phyloP scores from a whole-genome alignment of 148 eudicot species.

The Heliamphora exappendiculata region DNA sequence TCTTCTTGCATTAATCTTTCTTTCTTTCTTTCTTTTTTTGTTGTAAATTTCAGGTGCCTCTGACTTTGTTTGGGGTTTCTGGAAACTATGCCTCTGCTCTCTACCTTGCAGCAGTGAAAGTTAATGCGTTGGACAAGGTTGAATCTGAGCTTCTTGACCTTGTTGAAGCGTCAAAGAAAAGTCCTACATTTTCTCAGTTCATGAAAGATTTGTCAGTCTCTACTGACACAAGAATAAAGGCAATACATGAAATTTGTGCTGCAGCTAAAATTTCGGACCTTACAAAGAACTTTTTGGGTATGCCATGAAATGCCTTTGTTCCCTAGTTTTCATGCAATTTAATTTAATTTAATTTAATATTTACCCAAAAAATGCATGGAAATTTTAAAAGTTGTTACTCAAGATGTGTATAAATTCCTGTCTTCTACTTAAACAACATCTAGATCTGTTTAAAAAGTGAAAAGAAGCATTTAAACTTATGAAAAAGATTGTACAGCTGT shows the following conservation, averaged over 20 bases:
- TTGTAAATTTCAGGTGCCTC: slow-evolving; percentile 45
- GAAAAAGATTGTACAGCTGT: not conserved
- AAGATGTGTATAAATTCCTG: not conserved
- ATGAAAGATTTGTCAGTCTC: slow-evolving; percentile 64
- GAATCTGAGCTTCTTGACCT: slow-evolving; percentile 60
- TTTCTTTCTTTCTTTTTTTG: slow-evolving; percentile 6
- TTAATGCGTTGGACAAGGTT: slow-evolving; percentile 62
- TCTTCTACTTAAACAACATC: not conserved
- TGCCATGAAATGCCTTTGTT: slow-evolving; percentile 5
- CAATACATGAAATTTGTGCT: slow-evolving; percentile 40
- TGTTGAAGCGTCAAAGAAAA: slow-evolving; percentile 57
- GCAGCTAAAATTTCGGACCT: slow-evolving; percentile 65
- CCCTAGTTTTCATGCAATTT: not conserved
- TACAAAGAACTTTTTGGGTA: slow-evolving; percentile 76
- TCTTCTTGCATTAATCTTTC: not conserved
- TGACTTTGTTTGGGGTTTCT: slow-evolving; percentile 69
- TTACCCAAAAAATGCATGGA: too few relatives aligned
- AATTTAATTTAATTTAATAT: too few relatives aligned
- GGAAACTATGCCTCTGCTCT: slow-evolving; percentile 89
- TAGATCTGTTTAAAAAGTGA: not conserved
- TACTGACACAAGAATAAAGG: slow-evolving; percentile 54
- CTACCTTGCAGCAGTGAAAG: slow-evolving; percentile 60
- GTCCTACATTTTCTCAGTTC: slow-evolving; percentile 58
- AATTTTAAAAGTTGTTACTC: not conserved
- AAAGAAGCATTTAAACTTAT: not conserved